These are phyloP conservation scores for Helotiales sp. DNA, from an alignment of 2,329 filamentous ascomycete genomes.

Conservation along the genomic window DNA sequence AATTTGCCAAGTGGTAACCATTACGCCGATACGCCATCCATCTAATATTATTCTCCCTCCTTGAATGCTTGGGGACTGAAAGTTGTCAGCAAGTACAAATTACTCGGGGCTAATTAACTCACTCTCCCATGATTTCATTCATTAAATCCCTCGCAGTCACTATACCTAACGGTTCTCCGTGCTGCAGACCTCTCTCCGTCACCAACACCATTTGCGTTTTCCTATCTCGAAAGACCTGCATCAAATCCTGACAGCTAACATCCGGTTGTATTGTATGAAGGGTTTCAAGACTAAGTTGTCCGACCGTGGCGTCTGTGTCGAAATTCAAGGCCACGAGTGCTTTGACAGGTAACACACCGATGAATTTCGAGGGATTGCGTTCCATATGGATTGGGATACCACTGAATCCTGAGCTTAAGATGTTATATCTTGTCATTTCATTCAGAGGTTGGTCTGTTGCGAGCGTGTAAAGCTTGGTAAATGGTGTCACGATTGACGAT, in stretches of 20 bases:
- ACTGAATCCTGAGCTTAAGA: constrained; percentile 88
- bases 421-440: constrained; percentile 87
- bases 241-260: constrained; percentile 92
- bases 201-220: constrained; percentile 98
- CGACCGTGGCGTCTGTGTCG: constrained; percentile 79
- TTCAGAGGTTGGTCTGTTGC: constrained; percentile 86
- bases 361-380: constrained; percentile 78
- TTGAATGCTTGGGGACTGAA: constrained; percentile 6
- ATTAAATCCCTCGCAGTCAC: constrained; percentile 97
- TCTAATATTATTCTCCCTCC: neutral
- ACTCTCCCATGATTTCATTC: constrained; percentile 95
- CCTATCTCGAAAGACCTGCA: constrained; percentile 98
- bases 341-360: constrained; percentile 94
- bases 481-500: constrained; percentile 93
- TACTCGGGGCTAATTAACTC: constrained; percentile 36
- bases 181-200: constrained; percentile 77
- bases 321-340: constrained; percentile 97
- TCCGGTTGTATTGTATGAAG: constrained; percentile 88
- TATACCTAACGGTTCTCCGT: constrained; percentile 77
- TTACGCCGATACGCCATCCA: neutral
- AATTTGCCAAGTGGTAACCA: neutral
- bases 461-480: constrained; percentile 92
- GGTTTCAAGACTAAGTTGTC: constrained; percentile 85
- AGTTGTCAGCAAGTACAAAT: neutral
- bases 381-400: constrained; percentile 87